These are phyloP conservation scores for Naganishia antarctica DNA, from an alignment of 768 basidiomycete genomes.

Conservation along the genomic window DNA sequence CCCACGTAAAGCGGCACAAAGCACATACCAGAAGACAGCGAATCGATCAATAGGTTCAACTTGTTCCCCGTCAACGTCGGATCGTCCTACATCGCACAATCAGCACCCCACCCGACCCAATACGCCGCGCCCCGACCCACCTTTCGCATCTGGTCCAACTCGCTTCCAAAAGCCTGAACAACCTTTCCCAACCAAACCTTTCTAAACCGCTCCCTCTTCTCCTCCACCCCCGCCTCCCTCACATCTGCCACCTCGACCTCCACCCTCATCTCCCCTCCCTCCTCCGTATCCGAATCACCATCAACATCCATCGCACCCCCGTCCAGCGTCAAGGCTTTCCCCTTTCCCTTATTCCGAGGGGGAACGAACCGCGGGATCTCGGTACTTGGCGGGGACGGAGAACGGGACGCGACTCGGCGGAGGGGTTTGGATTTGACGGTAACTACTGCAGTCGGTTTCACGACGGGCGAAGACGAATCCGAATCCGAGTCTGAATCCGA, in stretches of 20 bases:
- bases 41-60: slow-evolving; percentile 29
- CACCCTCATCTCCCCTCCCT: slow-evolving; percentile 15
- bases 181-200: slow-evolving; percentile 35
- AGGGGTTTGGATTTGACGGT: slow-evolving; percentile 1
- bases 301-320: slow-evolving; percentile 13
- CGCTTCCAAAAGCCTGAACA: slow-evolving; percentile 30
- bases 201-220: slow-evolving; percentile 30
- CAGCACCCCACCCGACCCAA: background rate
- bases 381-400: slow-evolving; percentile 20
- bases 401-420: slow-evolving; percentile 1
- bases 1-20: background rate
- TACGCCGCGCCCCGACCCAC: background rate
- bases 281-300: slow-evolving; percentile 17
- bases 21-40: slow-evolving; percentile 28
- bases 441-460: background rate
- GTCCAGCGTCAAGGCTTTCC: background rate
- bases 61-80: slow-evolving; percentile 23
- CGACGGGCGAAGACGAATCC: slow-evolving; percentile 16
- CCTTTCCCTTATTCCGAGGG: slow-evolving; percentile 16
- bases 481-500: slow-evolving; percentile 32
- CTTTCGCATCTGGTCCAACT: slow-evolving; percentile 30
- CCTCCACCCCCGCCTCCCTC: slow-evolving; percentile 16
- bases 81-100: slow-evolving; percentile 24
- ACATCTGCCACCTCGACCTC: slow-evolving; percentile 23
- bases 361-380: slow-evolving; percentile 14